A percentile compares a stretch with the other conserved stretches of the same genome.
These are phyloP conservation scores for Backusella tarrabulga DNA, from an alignment of 192 early-diverging fungal species.

Conservation along the genomic window DNA sequence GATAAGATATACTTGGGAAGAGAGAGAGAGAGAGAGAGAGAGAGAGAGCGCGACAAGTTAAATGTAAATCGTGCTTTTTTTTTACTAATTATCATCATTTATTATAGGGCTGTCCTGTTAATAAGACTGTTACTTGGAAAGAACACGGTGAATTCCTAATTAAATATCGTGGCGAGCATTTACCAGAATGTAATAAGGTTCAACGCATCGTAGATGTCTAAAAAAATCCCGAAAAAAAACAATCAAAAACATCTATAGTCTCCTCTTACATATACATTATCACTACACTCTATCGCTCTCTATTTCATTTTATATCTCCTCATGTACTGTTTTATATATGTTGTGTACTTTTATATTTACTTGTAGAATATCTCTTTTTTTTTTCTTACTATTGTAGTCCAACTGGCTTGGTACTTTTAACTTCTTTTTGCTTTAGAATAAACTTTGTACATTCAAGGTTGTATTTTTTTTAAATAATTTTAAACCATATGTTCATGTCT, in stretches of 20 bases:
- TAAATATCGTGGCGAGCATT: constrained; percentile 55
- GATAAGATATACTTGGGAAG: neutral
- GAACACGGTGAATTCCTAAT: constrained; percentile 52
- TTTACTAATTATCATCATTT: neutral
- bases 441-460: neutral
- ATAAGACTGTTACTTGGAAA: constrained; percentile 56
- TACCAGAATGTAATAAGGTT: constrained; percentile 47
- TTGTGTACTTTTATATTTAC: neutral
- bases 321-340: constrained; percentile 10
- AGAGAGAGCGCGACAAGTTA: neutral
- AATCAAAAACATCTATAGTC: neutral
- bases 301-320: neutral
- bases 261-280: neutral
- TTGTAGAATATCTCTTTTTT: constrained; percentile 5
- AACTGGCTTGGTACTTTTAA: constrained; percentile 9
- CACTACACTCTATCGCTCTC: neutral
- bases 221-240: constrained; percentile 4
- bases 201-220: constrained; percentile 39
- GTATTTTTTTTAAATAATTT: neutral
- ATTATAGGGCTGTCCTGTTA: constrained; percentile 40
- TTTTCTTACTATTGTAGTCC: neutral
- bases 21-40: neutral
- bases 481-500: neutral
- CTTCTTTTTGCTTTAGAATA: neutral
- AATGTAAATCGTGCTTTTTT: constrained; percentile 13